Evolutionary conservation across 768 basidiomycete genomes (phyloP).

Genomic region (Gelatoporia subvermispora): DNA sequence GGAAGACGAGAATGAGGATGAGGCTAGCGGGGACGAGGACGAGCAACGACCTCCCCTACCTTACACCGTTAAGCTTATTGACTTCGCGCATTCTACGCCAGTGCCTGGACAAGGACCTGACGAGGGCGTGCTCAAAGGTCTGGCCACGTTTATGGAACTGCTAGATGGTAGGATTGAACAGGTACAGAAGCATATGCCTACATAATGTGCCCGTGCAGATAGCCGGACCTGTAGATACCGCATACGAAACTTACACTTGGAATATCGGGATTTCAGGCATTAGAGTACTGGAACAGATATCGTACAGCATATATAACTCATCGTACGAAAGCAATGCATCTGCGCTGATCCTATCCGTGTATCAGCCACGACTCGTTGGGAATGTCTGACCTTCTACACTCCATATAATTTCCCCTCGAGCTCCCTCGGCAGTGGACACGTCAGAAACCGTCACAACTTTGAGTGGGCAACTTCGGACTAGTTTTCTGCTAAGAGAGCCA

Average conservation of each 20-base stretch:
- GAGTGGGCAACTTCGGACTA: too few species aligned
- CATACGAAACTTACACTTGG: background rate
- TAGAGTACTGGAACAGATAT: background rate
- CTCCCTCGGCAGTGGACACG: too few species aligned
- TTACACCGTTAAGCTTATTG: constrained; percentile 76
- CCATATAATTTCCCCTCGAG: too few species aligned
- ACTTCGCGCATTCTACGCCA: constrained; percentile 86
- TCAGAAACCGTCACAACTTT: too few species aligned
- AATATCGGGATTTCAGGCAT: background rate
- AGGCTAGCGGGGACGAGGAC: constrained; percentile 19
- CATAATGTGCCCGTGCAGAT: background rate
- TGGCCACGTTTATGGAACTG: constrained; percentile 60
- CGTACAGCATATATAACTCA: constrained; percentile 1
- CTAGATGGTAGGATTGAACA: constrained; percentile 53
- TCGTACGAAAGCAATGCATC: background rate
- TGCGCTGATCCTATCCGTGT: constrained; percentile 26
- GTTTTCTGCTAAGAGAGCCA: too few species aligned
- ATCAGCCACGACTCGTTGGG: constrained; percentile 79
- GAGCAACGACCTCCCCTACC: constrained; percentile 30
- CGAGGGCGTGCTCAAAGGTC: constrained; percentile 69
- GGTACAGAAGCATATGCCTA: constrained; percentile 20
- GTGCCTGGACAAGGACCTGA: constrained; percentile 73
- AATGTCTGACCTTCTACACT: too few species aligned
- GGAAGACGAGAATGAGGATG: constrained; percentile 21
- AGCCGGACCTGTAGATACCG: background rate